A percentile compares a stretch with the other conserved stretches of the same genome.
phyloP scores from a whole-genome alignment of 176 grass and related monocot species.

The Ensete ventricosum region DNA sequence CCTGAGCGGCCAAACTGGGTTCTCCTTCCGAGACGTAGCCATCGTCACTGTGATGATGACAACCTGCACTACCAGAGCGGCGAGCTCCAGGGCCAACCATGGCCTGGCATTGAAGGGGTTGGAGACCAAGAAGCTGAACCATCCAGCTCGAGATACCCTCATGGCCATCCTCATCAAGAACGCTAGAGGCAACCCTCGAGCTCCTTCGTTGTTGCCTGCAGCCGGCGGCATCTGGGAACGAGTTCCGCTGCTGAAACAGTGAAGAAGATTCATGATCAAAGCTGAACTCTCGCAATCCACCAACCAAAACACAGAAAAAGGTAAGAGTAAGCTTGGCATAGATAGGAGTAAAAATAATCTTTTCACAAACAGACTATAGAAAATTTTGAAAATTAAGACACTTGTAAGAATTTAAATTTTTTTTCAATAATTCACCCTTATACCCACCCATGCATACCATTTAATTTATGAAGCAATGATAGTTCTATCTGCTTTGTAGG shows the following conservation, averaged over 20 bases:
- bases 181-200: conserved; percentile 3
- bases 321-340: too few relatives aligned
- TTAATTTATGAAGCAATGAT: too few relatives aligned
- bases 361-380: too few relatives aligned
- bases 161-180: conserved; percentile 51
- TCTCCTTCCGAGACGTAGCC: conserved; percentile 41
- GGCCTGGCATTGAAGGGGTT: conserved; percentile 82
- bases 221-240: conserved; percentile 7
- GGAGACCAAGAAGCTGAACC: conserved; percentile 87
- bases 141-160: conserved; percentile 62
- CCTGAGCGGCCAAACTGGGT: conserved; percentile 72
- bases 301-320: too few relatives aligned
- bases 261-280: not conserved
- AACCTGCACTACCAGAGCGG: conserved; percentile 47
- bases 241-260: not conserved
- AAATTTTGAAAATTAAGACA: too few relatives aligned
- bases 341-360: too few relatives aligned
- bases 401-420: too few relatives aligned
- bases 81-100: conserved; percentile 70
- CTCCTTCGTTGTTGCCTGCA: not conserved
- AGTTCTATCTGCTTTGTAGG: too few relatives aligned
- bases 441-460: too few relatives aligned
- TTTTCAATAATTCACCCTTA: too few relatives aligned
- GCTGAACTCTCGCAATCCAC: too few relatives aligned
- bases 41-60: conserved; percentile 36